Evolutionary conservation across 2,329 filamentous ascomycete genomes (phyloP), one percentile per base, ranked within the genome.

Genomic region (Monosporascus sp.): DNA sequence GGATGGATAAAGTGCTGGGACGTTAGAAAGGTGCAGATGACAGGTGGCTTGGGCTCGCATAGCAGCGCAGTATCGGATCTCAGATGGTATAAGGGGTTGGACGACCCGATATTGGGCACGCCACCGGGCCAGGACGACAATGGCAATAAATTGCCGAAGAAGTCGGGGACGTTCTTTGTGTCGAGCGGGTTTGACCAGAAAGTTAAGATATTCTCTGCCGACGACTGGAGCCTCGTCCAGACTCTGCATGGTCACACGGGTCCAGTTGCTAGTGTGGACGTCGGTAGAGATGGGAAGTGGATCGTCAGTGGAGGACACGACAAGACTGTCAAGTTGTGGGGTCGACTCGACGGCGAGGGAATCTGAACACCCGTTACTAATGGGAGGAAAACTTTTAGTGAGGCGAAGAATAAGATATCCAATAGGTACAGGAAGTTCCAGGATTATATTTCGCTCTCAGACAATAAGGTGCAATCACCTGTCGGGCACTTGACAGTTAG

Each of bases 1-100:
- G 93, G 93, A 18, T 97, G 94, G 82, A 86, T 96, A 65, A 97
- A 97, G 71, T 97, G 93, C 72, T 99, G 94, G 94, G 94, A 99
- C 67, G 80, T 99, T 50, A 85, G 94, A 46, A 93, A 94, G 64
- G 92, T 97, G 48, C 83, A 88, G 62, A 86, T 86, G 58, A 87
- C 83, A 0, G 93, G 90, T 14, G 89, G 88, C 18, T 88, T 99
- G 47, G 94, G 93, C 48, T 93, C 94, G 7, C 94, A 99, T 70
- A 87, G 84, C 49, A 93, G 90, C 59, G 88, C 94, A 36, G 92
- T 99, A 7, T 94, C 91, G 1, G 94, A 99, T 69, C 74, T 99
- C 58, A 80, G 91, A 57, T 97, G 94, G 90, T 97, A 88, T 75
- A 95, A 94, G 70, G 93, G 94, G 2, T 75, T 82, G 2, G 92